Percentiles rank a stretch among this genome's conserved stretches.
These are phyloP conservation scores for Nitzschia putrida DNA, from an alignment of 108 stramenopile genomes.

Conservation along the genomic window DNA sequence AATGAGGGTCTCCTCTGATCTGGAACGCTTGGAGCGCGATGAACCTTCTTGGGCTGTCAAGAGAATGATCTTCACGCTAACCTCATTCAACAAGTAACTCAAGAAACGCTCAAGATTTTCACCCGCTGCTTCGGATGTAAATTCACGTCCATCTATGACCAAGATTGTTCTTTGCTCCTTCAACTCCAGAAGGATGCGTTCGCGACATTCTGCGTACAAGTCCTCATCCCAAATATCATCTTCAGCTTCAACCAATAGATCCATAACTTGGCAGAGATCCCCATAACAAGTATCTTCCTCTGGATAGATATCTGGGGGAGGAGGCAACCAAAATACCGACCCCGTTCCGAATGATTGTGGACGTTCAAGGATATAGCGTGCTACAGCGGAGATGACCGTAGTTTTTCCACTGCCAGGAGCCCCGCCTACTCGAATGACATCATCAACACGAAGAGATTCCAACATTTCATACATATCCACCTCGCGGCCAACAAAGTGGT, in stretches of 20 bases:
- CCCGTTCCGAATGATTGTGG: conserved; percentile 27
- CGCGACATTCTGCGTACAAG: conserved; percentile 21
- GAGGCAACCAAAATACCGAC: conserved; percentile 33
- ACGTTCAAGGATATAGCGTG: conserved; percentile 30
- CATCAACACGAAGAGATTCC: conserved; percentile 46
- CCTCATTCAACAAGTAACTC: conserved; percentile 30
- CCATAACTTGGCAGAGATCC: conserved; percentile 28
- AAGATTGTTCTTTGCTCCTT: conserved; percentile 27
- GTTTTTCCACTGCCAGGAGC: conserved; percentile 49
- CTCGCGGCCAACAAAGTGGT: conserved; percentile 68
- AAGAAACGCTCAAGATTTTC: conserved; percentile 38
- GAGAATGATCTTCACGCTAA: conserved; percentile 35
- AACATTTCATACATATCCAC: conserved; percentile 63
- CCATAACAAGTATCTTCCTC: conserved; percentile 30
- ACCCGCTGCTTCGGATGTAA: conserved; percentile 28
- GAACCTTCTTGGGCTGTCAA: conserved; percentile 28
- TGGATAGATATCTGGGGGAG: conserved; percentile 2
- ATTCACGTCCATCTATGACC: conserved; percentile 39
- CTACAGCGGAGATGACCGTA: conserved; percentile 27
- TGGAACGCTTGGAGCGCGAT: conserved; percentile 20
- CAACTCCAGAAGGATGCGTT: conserved; percentile 28
- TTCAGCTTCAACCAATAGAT: conserved; percentile 23
- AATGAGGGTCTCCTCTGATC: conserved; percentile 35
- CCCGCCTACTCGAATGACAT: conserved; percentile 60
- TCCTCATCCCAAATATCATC: conserved; percentile 41